Conservation (phyloP, 2,329 filamentous ascomycete genomes). For the Coniochaeta sp. region DNA sequence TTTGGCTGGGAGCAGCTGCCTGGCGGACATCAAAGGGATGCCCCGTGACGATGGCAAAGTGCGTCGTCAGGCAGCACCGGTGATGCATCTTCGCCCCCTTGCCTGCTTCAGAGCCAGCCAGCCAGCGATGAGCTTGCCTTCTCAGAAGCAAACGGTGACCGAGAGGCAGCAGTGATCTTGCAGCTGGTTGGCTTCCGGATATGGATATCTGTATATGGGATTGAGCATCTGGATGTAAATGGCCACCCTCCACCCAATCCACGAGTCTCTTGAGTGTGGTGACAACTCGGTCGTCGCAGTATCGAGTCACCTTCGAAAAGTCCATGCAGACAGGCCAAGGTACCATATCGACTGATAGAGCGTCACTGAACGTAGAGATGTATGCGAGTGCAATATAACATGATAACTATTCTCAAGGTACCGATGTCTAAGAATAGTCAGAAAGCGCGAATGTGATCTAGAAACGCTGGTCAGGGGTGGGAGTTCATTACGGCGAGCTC, state of each 20-base stretch:
- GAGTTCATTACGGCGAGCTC: background rate
- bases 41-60: background rate
- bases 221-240: background rate
- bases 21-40: background rate
- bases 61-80: background rate
- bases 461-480: background rate
- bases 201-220: background rate
- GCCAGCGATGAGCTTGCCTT: background rate
- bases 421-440: background rate
- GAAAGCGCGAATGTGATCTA: background rate
- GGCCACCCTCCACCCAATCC: background rate
- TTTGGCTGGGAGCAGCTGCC: background rate
- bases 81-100: background rate
- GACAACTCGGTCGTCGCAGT: background rate
- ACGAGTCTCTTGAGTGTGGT: background rate
- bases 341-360: background rate
- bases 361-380: background rate
- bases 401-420: background rate
- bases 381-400: background rate
- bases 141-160: background rate
- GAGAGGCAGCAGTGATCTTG: background rate
- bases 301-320: background rate
- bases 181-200: background rate
- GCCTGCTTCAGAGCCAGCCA: background rate
- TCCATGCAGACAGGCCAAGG: background rate